Evolutionary conservation across 2,329 filamentous ascomycete species (phyloP).

Genomic region (Huntiella decipiens): DNA sequence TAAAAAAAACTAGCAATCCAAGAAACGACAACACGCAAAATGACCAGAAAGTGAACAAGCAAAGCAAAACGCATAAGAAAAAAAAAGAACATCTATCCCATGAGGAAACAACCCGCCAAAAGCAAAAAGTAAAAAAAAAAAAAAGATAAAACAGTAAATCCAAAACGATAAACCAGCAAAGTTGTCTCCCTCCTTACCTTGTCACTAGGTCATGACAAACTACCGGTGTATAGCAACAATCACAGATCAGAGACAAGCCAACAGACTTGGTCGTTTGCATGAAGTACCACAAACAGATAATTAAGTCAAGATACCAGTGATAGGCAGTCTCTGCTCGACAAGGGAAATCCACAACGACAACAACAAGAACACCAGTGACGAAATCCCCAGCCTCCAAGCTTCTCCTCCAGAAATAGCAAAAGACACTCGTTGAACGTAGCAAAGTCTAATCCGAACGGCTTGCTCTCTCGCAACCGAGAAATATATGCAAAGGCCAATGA

Average conservation of each 20-base stretch:
- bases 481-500: too few relatives aligned
- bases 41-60: background rate
- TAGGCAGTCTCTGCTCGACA: slow-evolving; percentile 2
- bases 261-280: too few relatives aligned
- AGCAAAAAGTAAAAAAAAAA: background rate
- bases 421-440: too few relatives aligned
- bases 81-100: slow-evolving; percentile 1
- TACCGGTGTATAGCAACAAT: too few relatives aligned
- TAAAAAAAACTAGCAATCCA: slow-evolving; percentile 1
- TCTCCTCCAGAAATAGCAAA: too few relatives aligned
- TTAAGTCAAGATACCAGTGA: background rate
- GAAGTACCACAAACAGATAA: too few relatives aligned
- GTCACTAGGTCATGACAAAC: background rate
- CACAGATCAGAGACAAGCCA: too few relatives aligned
- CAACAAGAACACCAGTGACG: too few relatives aligned
- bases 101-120: background rate
- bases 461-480: too few relatives aligned
- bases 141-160: background rate
- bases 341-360: too few relatives aligned
- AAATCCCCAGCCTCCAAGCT: too few relatives aligned
- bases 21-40: background rate
- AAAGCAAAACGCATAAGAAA: background rate
- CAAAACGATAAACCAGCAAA: background rate
- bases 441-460: too few relatives aligned
- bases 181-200: slow-evolving; percentile 2